Percentiles rank a stretch among this genome's conserved stretches.
Evolutionary conservation across 2,329 filamentous ascomycete species (phyloP).

Genomic region (Alternaria viburni): DNA sequence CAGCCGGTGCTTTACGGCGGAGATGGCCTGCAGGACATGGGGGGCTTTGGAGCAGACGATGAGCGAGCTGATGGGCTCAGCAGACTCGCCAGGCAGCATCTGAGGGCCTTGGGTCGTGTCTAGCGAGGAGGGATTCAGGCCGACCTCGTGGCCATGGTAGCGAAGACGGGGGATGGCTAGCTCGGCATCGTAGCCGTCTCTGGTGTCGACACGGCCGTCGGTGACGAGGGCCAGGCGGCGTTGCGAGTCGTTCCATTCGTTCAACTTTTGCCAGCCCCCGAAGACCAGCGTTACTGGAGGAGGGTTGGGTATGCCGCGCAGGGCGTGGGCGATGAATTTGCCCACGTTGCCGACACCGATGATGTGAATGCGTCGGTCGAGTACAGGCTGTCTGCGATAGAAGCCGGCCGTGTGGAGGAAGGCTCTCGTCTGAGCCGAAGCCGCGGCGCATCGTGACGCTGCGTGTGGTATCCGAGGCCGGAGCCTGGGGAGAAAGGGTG

Average conservation of each 20-base stretch:
- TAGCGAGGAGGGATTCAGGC: constrained; percentile 13
- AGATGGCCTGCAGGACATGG: constrained; percentile 69
- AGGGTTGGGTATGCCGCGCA: constrained; percentile 65
- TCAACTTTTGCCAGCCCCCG: constrained; percentile 58
- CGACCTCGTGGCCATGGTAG: constrained; percentile 48
- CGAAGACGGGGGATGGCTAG: constrained; percentile 45
- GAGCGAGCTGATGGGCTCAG: constrained; percentile 70
- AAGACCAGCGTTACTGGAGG: constrained; percentile 84
- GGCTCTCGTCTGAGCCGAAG: constrained; percentile 37
- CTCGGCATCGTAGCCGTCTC: constrained; percentile 56
- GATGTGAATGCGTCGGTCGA: constrained; percentile 61
- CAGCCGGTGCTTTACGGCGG: constrained; percentile 70
- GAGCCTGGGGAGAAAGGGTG: constrained; percentile 52
- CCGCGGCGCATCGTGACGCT: constrained; percentile 48
- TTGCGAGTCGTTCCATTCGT: constrained; percentile 55
- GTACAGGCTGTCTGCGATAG: constrained; percentile 38
- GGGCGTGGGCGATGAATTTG: constrained; percentile 74
- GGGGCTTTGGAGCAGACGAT: constrained; percentile 80
- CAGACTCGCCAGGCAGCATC: constrained; percentile 34
- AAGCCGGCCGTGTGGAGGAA: constrained; percentile 36
- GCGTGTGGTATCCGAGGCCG: constrained; percentile 54
- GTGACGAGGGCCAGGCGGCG: constrained; percentile 56
- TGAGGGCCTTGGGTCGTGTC: constrained; percentile 9
- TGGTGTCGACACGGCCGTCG: constrained; percentile 49
- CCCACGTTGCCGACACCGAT: constrained; percentile 84